Conservation (phyloP, 306 rosid species). For the Neltuma alba region DNA sequence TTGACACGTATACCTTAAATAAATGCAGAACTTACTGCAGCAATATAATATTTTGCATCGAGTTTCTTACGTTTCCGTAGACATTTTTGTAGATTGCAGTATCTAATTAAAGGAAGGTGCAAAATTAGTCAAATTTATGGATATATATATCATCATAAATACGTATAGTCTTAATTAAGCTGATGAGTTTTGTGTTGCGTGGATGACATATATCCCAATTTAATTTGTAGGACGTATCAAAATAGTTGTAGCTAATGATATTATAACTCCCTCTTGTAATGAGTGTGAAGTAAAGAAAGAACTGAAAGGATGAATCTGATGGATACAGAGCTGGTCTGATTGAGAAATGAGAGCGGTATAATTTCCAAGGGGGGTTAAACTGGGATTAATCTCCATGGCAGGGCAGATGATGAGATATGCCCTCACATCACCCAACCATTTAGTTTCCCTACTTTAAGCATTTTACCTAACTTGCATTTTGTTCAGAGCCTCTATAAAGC, state of each 20-base stretch:
- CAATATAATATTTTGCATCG: no score
- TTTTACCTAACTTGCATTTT: conserved; percentile 24
- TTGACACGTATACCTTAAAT: no score
- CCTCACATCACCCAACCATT: conserved; percentile 1
- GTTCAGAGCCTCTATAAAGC: conserved; percentile 1
- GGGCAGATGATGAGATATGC: background rate
- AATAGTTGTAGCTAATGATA: background rate
- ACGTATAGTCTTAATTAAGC: no score
- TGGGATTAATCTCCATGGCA: conserved; percentile 6
- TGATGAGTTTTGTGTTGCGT: no score
- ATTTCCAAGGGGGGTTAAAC: background rate
- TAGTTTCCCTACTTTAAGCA: conserved; percentile 17
- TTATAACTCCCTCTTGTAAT: background rate
- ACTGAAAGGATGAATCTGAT: background rate
- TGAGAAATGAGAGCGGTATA: background rate
- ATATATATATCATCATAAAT: no score
- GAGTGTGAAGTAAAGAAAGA: background rate
- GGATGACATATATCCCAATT: no score
- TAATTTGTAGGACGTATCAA: no score
- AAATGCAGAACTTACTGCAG: no score
- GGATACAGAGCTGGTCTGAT: background rate
- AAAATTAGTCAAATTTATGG: no score
- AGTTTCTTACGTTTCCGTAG: no score
- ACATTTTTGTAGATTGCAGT: no score
- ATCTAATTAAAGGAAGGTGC: no score